Evolutionary conservation across 257 asterid species (phyloP), one percentile per base, ranked within the genome.

Genomic region (Buddleja alternifolia): DNA sequence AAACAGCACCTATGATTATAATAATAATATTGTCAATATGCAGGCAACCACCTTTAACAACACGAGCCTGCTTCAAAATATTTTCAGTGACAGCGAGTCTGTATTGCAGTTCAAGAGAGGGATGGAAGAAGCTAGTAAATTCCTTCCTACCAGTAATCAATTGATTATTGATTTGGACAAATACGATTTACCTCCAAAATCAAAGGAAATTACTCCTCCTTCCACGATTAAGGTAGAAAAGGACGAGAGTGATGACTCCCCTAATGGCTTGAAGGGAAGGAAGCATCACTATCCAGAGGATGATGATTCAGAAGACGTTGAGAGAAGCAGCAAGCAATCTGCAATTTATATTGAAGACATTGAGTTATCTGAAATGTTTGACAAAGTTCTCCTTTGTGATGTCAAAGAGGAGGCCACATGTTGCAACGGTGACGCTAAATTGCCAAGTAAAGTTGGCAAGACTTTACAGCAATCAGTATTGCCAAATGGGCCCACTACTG

Each of bases 111-210:
- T 90, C 83, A 76, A 82, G 76, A 89, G 84, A 77, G 99, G 99
- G 67, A 73, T 86, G 95, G 99, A 90, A 79, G 99, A 90, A 83
- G 99, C 96, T 37, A 88, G 81, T 68, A 90, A 83, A 61, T 90
- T 93, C 67, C 89, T 93, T 60, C 99, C 97, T 1, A 56, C 80
- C 39, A 75, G 63, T 70, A 87, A 74, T 77, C 90, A 72, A 10
- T 73, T 93, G 83, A 69, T 83, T 63, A 80, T 93, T 42, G 96
- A 93, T 81, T 78, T 93, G 83, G 96, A 87, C 75, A 81, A 88
- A 41, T 88, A 88, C 59, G 73, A 77, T 7, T 75, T 93, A 58
- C 97, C 96, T 54, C 82, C 76, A 58, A 90, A 86, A 78, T 80
- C 88, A 16, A 89, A 78, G 15, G 84, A 79, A 60, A 66, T 62